phyloP scores from a whole-genome alignment of 2,329 filamentous ascomycete genomes.

The Penicillium sp. region DNA sequence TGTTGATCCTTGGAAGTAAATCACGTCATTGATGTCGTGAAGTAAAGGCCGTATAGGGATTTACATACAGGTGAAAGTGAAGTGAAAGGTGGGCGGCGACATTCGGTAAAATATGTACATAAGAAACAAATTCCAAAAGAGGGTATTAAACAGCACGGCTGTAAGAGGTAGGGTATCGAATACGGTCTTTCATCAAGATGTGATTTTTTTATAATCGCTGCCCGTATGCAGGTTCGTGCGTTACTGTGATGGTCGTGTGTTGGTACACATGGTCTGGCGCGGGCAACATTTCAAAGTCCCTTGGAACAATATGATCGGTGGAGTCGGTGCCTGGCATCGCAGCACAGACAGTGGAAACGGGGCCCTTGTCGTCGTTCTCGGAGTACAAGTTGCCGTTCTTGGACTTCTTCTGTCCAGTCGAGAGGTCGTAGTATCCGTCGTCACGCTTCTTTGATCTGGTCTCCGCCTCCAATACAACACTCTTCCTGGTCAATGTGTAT shows the following conservation, averaged over 20 bases:
- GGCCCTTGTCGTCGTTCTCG: constrained; percentile 8
- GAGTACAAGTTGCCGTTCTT: constrained; percentile 7
- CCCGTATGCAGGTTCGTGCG: constrained; percentile 10
- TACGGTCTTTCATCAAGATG: not conserved
- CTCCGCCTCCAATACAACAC: constrained; percentile 14
- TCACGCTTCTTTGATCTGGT: constrained; percentile 10
- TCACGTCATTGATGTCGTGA: not conserved
- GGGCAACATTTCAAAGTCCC: constrained; percentile 2
- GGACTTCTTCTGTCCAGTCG: constrained; percentile 4
- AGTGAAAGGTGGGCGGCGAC: not conserved
- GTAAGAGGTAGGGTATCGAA: not conserved
- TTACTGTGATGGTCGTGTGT: constrained; percentile 16
- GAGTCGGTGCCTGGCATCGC: constrained; percentile 5
- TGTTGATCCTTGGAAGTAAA: not conserved
- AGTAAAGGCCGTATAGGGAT: not conserved
- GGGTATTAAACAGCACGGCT: not conserved
- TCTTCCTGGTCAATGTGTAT: constrained; percentile 44
- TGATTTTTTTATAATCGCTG: not conserved
- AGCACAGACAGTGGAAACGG: constrained; percentile 10
- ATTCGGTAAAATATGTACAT: not conserved
- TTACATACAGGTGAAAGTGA: not conserved
- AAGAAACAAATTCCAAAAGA: not conserved
- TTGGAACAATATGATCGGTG: constrained; percentile 10
- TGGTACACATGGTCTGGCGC: constrained; percentile 13
- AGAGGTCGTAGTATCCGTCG: constrained; percentile 9